Evolutionary conservation across 1,284 basidiomycete species (phyloP).

Genomic region (Melampsora americana): DNA sequence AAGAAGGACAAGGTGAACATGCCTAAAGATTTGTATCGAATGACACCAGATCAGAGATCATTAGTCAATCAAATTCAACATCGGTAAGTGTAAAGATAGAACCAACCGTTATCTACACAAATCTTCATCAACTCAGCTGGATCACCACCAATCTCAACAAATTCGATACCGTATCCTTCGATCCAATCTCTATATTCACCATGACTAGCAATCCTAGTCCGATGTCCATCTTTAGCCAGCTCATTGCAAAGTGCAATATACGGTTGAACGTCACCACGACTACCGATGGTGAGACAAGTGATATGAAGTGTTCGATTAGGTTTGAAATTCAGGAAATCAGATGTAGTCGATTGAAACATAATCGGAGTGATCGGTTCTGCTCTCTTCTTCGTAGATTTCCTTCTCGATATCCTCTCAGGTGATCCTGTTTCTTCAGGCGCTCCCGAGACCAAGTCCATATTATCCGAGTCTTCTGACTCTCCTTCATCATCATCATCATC

Average conservation of each 20-base stretch:
- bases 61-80: not conserved
- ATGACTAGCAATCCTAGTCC: constrained; percentile 81
- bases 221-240: constrained; percentile 82
- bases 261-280: constrained; percentile 80
- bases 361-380: constrained; percentile 60
- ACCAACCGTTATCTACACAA: constrained; percentile 48
- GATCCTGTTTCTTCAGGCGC: constrained; percentile 54
- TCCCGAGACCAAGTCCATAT: constrained; percentile 55
- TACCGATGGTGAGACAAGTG: constrained; percentile 91
- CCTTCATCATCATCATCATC: constrained; percentile 45
- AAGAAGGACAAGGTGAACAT: constrained; percentile 92
- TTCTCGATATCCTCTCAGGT: constrained; percentile 58
- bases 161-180: constrained; percentile 83
- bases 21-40: constrained; percentile 59
- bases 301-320: constrained; percentile 76
- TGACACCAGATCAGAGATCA: not conserved
- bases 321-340: constrained; percentile 90
- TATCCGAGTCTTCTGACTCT: not conserved
- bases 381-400: constrained; percentile 54
- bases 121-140: constrained; percentile 74
- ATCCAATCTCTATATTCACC: constrained; percentile 94
- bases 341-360: constrained; percentile 89
- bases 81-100: constrained; percentile 60
- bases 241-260: constrained; percentile 90
- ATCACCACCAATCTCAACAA: constrained; percentile 88